A percentile compares a stretch with the other conserved stretches of the same genome.
Evolutionary conservation across 768 basidiomycete genomes (phyloP).

Genomic region (Neoboletus brunneissimus): DNA sequence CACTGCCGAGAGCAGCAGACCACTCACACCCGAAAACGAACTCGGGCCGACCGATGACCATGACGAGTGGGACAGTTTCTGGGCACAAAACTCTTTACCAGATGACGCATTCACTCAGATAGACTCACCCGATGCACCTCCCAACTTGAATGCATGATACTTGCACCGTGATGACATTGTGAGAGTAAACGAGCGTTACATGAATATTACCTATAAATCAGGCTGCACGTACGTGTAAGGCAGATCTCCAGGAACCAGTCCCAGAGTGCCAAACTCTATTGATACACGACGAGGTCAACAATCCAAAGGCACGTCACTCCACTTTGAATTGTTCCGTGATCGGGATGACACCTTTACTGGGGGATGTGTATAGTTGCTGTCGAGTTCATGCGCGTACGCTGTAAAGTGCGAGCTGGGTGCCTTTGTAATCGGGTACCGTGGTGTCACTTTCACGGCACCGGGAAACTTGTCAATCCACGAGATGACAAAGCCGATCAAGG

Average conservation of each 20-base stretch:
- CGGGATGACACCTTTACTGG: conserved; percentile 8
- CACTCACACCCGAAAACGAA: conserved; percentile 25
- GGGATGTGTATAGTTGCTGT: conserved; percentile 15
- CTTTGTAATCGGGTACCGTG: conserved; percentile 29
- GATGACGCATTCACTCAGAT: conserved; percentile 35
- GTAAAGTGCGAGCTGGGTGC: conserved; percentile 30
- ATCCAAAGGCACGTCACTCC: conserved; percentile 24
- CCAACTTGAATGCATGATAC: conserved; percentile 16
- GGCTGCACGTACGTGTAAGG: neutral
- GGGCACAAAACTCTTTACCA: conserved; percentile 41
- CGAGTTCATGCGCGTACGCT: conserved; percentile 24
- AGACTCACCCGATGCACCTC: conserved; percentile 3
- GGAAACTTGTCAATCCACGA: conserved; percentile 31
- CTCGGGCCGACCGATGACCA: conserved; percentile 20
- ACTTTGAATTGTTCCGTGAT: conserved; percentile 14
- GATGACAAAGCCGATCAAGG: conserved; percentile 18
- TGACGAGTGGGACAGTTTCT: conserved; percentile 51
- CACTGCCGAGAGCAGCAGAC: conserved; percentile 10
- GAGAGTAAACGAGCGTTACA: conserved; percentile 9
- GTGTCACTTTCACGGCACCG: conserved; percentile 22
- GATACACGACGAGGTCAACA: conserved; percentile 1
- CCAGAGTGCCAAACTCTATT: neutral
- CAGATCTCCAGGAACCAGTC: conserved; percentile 16
- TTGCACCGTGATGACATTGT: neutral
- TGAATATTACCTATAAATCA: neutral